Conservation (phyloP, 345 rosid genomes). For the Rubroshorea leprosula region DNA sequence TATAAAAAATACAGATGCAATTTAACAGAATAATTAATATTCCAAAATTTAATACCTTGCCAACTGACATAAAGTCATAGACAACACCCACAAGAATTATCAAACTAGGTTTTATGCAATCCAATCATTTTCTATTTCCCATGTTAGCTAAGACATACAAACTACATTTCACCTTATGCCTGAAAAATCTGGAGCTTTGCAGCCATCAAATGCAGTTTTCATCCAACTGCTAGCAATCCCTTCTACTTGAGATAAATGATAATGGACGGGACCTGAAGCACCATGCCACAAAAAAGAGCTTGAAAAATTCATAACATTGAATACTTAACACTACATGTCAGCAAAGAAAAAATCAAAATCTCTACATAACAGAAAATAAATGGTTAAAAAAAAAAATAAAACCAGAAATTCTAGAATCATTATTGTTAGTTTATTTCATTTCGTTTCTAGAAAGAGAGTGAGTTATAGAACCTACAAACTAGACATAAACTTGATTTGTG, state of each 20-base stretch:
- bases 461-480: no score
- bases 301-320: background rate
- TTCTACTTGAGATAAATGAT: constrained; percentile 57
- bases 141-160: constrained; percentile 1
- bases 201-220: constrained; percentile 45
- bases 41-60: background rate
- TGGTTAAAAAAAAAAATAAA: no score
- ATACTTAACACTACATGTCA: background rate
- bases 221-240: constrained; percentile 34
- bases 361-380: no score
- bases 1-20: no score
- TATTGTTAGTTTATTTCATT: no score
- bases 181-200: constrained; percentile 37
- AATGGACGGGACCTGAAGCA: constrained; percentile 51
- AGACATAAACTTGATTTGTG: no score
- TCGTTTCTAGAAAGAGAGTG: no score
- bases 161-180: constrained; percentile 39
- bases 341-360: background rate
- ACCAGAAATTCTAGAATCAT: no score
- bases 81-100: background rate
- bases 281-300: constrained; percentile 2
- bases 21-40: background rate
- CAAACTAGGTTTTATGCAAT: background rate
- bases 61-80: background rate
- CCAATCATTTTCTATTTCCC: constrained; percentile 5